A percentile compares a stretch with the other conserved stretches of the same genome.
These are phyloP conservation scores for Globisporangium cylindrosporum DNA, from an alignment of 352 stramenopile species.

Conservation along the genomic window DNA sequence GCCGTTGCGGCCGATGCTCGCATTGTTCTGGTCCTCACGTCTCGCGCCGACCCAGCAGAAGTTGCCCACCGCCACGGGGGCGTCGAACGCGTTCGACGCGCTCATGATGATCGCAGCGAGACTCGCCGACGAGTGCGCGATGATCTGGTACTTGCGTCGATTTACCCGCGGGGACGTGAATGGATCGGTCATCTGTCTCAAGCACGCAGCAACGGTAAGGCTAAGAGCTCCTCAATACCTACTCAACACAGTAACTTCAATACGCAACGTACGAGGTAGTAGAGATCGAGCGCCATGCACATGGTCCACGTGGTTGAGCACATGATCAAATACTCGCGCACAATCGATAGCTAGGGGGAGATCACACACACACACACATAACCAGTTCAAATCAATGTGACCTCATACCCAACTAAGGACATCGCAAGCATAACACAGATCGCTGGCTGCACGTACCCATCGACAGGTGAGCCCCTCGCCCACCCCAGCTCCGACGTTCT, in stretches of 20 bases:
- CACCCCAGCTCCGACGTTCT: slow-evolving; percentile 32
- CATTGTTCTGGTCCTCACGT: slow-evolving; percentile 32
- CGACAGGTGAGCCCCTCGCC: slow-evolving; percentile 35
- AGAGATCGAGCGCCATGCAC: slow-evolving; percentile 71
- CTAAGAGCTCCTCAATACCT: no score
- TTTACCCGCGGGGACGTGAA: slow-evolving; percentile 77
- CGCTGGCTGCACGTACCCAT: slow-evolving; percentile 30
- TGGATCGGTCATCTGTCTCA: slow-evolving; percentile 61
- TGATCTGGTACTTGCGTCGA: slow-evolving; percentile 59
- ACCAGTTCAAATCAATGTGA: neutral
- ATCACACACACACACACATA: neutral
- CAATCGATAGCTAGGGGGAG: slow-evolving; percentile 39
- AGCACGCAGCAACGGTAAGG: neutral
- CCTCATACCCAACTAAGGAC: neutral
- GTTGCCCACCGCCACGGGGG: slow-evolving; percentile 53
- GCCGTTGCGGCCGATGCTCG: slow-evolving; percentile 28
- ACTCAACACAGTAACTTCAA: no score
- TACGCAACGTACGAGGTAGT: slow-evolving; percentile 45
- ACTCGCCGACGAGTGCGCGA: slow-evolving; percentile 39
- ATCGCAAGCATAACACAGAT: neutral
- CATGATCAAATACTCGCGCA: slow-evolving; percentile 76
- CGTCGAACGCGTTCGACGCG: slow-evolving; percentile 49
- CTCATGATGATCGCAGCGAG: slow-evolving; percentile 45
- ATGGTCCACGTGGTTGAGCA: slow-evolving; percentile 66
- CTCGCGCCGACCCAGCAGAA: slow-evolving; percentile 75